Evolutionary conservation across 371 early-diverging fungal genomes (phyloP).

Genomic region (Cokeromyces recurvatus): DNA sequence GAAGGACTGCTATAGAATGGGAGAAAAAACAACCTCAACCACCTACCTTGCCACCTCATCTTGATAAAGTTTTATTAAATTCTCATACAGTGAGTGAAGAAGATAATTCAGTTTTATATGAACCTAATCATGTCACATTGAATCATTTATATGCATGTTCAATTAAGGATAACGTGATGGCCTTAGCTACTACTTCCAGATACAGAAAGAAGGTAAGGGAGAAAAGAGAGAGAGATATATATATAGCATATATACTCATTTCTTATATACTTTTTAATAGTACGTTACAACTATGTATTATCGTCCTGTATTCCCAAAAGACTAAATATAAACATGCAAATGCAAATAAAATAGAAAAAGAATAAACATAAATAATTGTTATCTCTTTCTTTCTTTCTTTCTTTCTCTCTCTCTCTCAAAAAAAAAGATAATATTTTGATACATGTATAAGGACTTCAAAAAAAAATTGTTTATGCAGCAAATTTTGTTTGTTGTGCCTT

Average conservation of each 20-base stretch:
- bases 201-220: slow-evolving; percentile 78
- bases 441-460: no score
- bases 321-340: slow-evolving; percentile 7
- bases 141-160: slow-evolving; percentile 96
- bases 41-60: slow-evolving; percentile 86
- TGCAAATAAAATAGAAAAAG: no score
- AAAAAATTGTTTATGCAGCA: not conserved
- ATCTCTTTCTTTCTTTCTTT: no score
- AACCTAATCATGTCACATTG: slow-evolving; percentile 90
- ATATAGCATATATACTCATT: not conserved
- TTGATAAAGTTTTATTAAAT: slow-evolving; percentile 89
- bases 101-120: slow-evolving; percentile 77
- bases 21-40: slow-evolving; percentile 59
- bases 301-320: slow-evolving; percentile 59
- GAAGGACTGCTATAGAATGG: slow-evolving; percentile 17
- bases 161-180: slow-evolving; percentile 95
- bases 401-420: no score
- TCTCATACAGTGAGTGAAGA: slow-evolving; percentile 60
- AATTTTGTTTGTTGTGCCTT: slow-evolving; percentile 31
- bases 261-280: slow-evolving; percentile 19
- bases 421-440: no score
- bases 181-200: slow-evolving; percentile 80
- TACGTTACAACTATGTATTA: slow-evolving; percentile 83
- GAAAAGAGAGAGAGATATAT: no score
- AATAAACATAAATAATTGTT: no score